Base-by-base conservation (phyloP, 441 rosid genomes). In the Pelargonium australe region DNA sequence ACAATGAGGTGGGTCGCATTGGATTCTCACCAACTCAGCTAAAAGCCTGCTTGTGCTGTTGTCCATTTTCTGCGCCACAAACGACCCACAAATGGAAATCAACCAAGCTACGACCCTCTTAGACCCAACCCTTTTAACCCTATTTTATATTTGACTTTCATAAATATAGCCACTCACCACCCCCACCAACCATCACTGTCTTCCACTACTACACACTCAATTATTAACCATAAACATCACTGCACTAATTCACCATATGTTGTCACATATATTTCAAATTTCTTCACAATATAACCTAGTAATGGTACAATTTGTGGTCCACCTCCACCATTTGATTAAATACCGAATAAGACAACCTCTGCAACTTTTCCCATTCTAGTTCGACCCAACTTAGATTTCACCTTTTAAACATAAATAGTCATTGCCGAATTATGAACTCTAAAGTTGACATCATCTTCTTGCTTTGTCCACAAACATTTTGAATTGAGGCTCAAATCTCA, bases 1-100 rank as follows among this genome's bases (percentile, higher is more conserved):
- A 34, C 40, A 58, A 58, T 19, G 63, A 19, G 63, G 63, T 58
- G 34, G 63, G 63, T 58, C 23, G 63, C 63, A 58, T 58, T 58
- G 63, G 34, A 58, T 58, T 58, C 63, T 58, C 63, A 58, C 28
- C 63, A 20, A 58, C 63, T 19, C 63, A 58, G 23, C 7, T 58
- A 7, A 20, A 58, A 19, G 63, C 63, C 63, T 58, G 11, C 60
- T 12, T n/a, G 17, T 4, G 17, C 14, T 16, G 40, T 34, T 34
- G 40, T 34, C 7, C 40, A 34, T 34, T 34, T 34, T 5, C 40
- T 34, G 40, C 40, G 6, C 40, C 4, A 34, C 60, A 53, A 5
- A 58, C 7, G 2, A 31, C 6, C 28, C 63, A 1, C 5, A 58
- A 58, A 58, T 58, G 31, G 63, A 0, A 58, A 58, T 58, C 28